These are phyloP conservation scores for Solanum clarkiae DNA, from an alignment of 257 asterid genomes.

Conservation along the genomic window DNA sequence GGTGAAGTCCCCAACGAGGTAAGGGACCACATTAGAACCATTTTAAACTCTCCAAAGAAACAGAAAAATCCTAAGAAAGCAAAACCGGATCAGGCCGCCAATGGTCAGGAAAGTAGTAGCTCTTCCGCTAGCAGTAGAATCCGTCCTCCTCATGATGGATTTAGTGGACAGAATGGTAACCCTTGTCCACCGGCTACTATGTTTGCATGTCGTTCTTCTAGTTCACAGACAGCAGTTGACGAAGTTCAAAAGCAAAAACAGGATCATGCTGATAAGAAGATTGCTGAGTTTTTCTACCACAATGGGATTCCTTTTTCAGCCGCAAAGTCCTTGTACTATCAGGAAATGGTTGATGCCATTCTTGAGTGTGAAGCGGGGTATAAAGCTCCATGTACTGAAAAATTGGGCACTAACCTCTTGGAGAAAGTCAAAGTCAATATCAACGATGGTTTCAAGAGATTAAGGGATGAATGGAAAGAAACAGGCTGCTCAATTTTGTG, in stretches of 20 bases:
- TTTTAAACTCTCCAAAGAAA: constrained; percentile 22
- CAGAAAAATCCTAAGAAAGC: constrained; percentile 23
- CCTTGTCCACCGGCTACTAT: constrained; percentile 21
- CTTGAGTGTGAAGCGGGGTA: constrained; percentile 28
- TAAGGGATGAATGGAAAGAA: constrained; percentile 27
- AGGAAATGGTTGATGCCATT: constrained; percentile 28
- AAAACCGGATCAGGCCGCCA: constrained; percentile 17
- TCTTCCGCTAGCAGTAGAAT: constrained; percentile 32
- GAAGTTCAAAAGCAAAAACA: constrained; percentile 19
- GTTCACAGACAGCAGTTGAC: constrained; percentile 6
- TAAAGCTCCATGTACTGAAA: constrained; percentile 24
- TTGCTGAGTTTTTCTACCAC: constrained; percentile 32
- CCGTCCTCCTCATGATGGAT: constrained; percentile 18
- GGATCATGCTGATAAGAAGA: constrained; percentile 30
- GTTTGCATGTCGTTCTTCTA: constrained; percentile 10
- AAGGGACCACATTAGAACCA: constrained; percentile 17
- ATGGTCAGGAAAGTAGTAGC: constrained; percentile 21
- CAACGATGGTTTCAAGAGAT: background rate
- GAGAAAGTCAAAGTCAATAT: constrained; percentile 19
- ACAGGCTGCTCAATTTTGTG: constrained; percentile 34
- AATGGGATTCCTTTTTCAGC: constrained; percentile 29
- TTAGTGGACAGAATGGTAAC: constrained; percentile 20
- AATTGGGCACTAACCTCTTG: constrained; percentile 14
- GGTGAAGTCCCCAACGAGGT: constrained; percentile 21
- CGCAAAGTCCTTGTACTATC: constrained; percentile 18